Base-by-base conservation (phyloP, 1,139 yeast species). In the Sugiyamaella neomexicana region DNA sequence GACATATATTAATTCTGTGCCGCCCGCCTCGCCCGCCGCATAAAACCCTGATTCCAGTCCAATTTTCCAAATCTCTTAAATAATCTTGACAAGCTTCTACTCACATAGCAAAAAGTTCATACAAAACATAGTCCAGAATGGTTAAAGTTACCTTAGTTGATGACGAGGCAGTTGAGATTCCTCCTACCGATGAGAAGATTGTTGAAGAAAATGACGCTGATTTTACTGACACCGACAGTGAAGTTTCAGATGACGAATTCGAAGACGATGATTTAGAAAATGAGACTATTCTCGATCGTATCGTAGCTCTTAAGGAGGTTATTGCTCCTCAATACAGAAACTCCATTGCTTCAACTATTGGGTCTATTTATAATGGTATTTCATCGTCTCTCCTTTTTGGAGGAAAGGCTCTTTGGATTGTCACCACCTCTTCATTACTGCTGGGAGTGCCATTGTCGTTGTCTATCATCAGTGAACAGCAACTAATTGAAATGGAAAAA, bases 401-500 rank as follows among this genome's bases (percentile, higher is more conserved):
- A 55, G 97, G 97, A 57, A 80, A 80, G 65, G 76, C 87, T 49
- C 78, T 91, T 61, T 95, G 98, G 98, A 79, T 86, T 57, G 65
- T 89, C 59, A 85, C 97, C 36, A 85, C 98, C 16, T 82, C 95
- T 53, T 84, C 89, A 40, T 76, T 95, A 66, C 80, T 93, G 62
- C 78, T 93, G 67, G 98, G 97, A 69, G 96, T 90, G 54, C 99
- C 99, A 60, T 79, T 89, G 65, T 85, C 97, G 6, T 78, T 93
- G 68, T 88, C 97, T 53, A 87, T 91, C 63, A 80, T 91, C 67
- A 84, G 91, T 59, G 99, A 91, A 77, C 93, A 90, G 68, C 97
- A 91, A 76, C 80, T 91, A 70, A 84, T 85, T 71, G 97, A 91
- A 75, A 82, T 89, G 86, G 97, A 91, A 77, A 89, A 88, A 77